Evolutionary conservation across 257 asterid genomes (phyloP).

Genomic region (Solanum paucissectum): DNA sequence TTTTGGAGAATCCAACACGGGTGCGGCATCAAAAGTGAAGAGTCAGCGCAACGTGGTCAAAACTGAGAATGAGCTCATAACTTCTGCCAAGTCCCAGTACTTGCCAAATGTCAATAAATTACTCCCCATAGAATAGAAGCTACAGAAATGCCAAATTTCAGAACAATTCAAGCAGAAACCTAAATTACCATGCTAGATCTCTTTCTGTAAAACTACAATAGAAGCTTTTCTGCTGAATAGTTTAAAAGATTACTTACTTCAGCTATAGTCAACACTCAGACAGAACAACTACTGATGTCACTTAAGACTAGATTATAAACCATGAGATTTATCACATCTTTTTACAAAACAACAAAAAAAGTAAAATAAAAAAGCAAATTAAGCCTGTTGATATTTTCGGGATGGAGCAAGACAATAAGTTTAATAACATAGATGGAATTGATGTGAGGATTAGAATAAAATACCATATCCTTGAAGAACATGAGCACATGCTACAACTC

Average conservation of each 20-base stretch:
- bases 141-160: neutral
- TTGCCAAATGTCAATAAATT: neutral
- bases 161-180: neutral
- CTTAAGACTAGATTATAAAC: neutral
- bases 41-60: neutral
- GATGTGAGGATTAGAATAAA: conserved; percentile 1
- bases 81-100: neutral
- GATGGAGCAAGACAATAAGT: neutral
- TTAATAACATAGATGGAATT: neutral
- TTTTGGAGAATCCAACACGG: neutral
- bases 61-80: neutral
- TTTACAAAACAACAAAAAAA: neutral
- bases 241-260: neutral
- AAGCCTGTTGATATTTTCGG: neutral
- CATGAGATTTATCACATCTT: neutral
- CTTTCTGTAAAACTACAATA: neutral
- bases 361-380: neutral
- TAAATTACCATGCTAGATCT: neutral
- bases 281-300: neutral
- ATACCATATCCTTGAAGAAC: conserved; percentile 99
- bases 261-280: neutral
- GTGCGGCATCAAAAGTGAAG: neutral
- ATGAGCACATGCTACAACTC: conserved; percentile 72
- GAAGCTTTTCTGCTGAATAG: neutral
- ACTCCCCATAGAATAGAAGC: neutral